Evolutionary conservation across 2,329 filamentous ascomycete species (phyloP).

Genomic region (Monilinia laxa): DNA sequence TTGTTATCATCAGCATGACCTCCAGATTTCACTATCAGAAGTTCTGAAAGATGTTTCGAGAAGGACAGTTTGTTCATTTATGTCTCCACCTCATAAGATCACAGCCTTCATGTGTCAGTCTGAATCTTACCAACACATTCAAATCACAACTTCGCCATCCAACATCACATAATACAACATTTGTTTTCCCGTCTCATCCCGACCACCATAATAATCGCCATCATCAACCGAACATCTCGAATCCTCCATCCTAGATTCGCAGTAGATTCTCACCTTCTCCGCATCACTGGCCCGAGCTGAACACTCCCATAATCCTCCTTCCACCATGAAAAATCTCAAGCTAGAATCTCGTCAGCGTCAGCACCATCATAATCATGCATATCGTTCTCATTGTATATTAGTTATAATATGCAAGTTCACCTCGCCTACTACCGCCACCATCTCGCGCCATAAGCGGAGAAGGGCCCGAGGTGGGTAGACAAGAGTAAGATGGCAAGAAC

Average conservation of each 20-base stretch:
- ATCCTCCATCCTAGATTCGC: neutral
- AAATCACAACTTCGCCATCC: neutral
- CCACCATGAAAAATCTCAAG: neutral
- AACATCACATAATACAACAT: conserved; percentile 1
- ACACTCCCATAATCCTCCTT: neutral
- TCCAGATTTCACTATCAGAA: neutral
- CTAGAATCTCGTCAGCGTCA: neutral
- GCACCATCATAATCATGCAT: neutral
- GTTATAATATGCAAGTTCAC: neutral
- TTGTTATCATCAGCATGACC: neutral
- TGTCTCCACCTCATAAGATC: neutral
- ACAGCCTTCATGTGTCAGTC: conserved; percentile 1
- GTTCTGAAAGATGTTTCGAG: neutral
- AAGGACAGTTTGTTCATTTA: conserved; percentile 8
- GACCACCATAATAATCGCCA: no score
- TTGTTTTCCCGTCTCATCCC: neutral
- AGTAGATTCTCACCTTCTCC: neutral
- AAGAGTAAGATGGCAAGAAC: neutral
- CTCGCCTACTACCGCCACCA: neutral
- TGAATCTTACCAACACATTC: neutral
- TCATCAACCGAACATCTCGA: neutral
- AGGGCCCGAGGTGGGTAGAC: no score
- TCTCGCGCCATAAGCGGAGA: conserved; percentile 14
- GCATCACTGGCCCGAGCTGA: neutral
- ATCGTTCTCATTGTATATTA: neutral